Base-by-base conservation (phyloP, 2,329 filamentous ascomycete genomes). In the Clonostachys byssicola region DNA sequence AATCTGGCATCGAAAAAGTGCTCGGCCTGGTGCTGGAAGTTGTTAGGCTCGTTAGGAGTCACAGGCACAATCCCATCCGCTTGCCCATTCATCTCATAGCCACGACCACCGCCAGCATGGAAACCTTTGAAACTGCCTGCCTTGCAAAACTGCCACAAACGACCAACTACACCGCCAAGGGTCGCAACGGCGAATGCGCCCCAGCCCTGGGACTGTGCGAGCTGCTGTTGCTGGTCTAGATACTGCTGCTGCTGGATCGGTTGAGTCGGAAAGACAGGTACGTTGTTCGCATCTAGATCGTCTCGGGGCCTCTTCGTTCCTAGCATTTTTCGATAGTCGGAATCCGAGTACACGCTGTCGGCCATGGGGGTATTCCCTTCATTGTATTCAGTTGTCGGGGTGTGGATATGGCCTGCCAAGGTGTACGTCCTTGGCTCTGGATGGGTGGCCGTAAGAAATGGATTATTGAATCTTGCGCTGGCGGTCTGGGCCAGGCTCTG, bases 131-230 rank as follows among this genome's bases (percentile, higher is more conserved):
- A 95, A 0, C 87, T 81, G 9, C 78, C 81, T 0, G 72, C 70
- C 62, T 74, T 88, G 70, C 92, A 96, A 57, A 96, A 94, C 55
- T 91, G 81, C 79, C 89, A 91, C 1, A 95, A 83, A 58, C 86
- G 92, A 16, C 89, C 88, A 2, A 88, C 81, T 5, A 88, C 80
- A 30, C 76, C 81, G 2, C 83, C 83, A 8, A 89, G 75, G 0
- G 86, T 75, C 39, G 70, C 78, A 34, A 89, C 70, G 6, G 86
- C 78, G 43, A 80, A 66, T 16, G 71, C 70, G 33, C 78, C 75
- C 84, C 82, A 86, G 36, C 74, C 69, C 13, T 65, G 64, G 1
- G 56, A 55, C 4, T 57, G 63, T 8, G 53, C 52, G 7, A 64
- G 59, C 14, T 63, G 56, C 12, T 53, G 48, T 10, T 65, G 60